Percentiles rank a stretch among this genome's conserved stretches.
These are phyloP conservation scores for Coniochaeta sp. DNA, from an alignment of 2,329 filamentous ascomycete genomes.

Conservation along the genomic window DNA sequence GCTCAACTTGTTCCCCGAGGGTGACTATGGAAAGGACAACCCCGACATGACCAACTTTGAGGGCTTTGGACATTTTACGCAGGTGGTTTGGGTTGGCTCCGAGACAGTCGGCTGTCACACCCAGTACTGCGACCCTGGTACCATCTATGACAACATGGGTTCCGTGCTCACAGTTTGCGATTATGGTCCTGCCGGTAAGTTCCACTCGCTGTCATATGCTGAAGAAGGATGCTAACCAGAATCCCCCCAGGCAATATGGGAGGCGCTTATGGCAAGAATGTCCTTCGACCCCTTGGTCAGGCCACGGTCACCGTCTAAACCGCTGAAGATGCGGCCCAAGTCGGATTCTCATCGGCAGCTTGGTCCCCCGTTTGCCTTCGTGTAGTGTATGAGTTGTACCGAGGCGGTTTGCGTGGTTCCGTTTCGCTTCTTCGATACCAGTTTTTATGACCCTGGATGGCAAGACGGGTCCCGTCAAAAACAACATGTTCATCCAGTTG, in stretches of 20 bases:
- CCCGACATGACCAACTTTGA: slow-evolving; percentile 59
- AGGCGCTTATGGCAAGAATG: slow-evolving; percentile 43
- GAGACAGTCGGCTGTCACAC: slow-evolving; percentile 57
- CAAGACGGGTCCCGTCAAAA: background rate
- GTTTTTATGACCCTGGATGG: background rate
- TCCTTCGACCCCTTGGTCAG: slow-evolving; percentile 33
- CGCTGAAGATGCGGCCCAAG: background rate
- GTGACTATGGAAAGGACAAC: slow-evolving; percentile 51
- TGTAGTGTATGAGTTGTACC: slow-evolving; percentile 13
- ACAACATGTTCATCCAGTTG: background rate
- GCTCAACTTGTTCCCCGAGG: slow-evolving; percentile 44
- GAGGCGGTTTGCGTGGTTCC: slow-evolving; percentile 4
- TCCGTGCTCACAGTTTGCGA: slow-evolving; percentile 84
- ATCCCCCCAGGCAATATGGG: slow-evolving; percentile 45
- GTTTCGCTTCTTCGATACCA: background rate
- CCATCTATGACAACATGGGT: slow-evolving; percentile 38
- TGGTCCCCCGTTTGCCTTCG: slow-evolving; percentile 11
- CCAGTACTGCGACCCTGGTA: slow-evolving; percentile 44
- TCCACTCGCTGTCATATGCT: background rate
- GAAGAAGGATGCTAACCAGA: slow-evolving; percentile 9
- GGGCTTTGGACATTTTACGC: slow-evolving; percentile 67
- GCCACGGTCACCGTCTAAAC: slow-evolving; percentile 16
- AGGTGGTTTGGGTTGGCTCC: slow-evolving; percentile 64
- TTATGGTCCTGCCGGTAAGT: slow-evolving; percentile 68
- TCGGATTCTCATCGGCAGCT: background rate